Conservation (phyloP, 1,139 yeast genomes). For the Debaryomyces sp. region DNA sequence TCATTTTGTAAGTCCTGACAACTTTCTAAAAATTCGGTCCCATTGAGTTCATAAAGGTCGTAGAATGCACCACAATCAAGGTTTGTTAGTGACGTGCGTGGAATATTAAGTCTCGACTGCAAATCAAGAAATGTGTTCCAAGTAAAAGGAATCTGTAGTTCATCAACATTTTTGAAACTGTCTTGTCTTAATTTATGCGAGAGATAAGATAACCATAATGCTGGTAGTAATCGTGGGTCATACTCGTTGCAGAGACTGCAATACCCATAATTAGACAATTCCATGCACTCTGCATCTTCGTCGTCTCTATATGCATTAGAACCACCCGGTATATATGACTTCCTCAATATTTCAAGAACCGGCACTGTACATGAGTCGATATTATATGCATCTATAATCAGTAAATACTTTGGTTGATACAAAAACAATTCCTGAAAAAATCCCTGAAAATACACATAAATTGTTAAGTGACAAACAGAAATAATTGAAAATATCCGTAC, state of each 20-base stretch:
- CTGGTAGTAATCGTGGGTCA: slow-evolving; percentile 24
- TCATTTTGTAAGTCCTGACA: slow-evolving; percentile 6
- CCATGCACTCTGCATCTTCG: neutral
- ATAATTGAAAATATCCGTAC: neutral
- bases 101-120: neutral
- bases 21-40: neutral
- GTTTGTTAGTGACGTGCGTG: neutral
- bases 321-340: slow-evolving; percentile 2
- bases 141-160: slow-evolving; percentile 18
- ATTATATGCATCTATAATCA: slow-evolving; percentile 3
- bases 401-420: neutral
- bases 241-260: slow-evolving; percentile 5
- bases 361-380: neutral
- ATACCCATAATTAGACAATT: neutral
- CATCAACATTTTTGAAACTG: slow-evolving; percentile 7
- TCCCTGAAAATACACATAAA: neutral
- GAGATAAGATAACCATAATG: slow-evolving; percentile 16
- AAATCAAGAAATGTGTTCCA: slow-evolving; percentile 21
- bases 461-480: neutral
- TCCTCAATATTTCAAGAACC: neutral
- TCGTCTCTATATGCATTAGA: neutral
- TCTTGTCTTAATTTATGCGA: neutral
- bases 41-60: slow-evolving; percentile 3
- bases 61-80: slow-evolving; percentile 8
- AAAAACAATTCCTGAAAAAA: neutral